Percentiles rank a stretch among this genome's conserved stretches.
phyloP scores from a whole-genome alignment of 495 filamentous ascomycete genomes.

The Aspergillus bertholletiae region DNA sequence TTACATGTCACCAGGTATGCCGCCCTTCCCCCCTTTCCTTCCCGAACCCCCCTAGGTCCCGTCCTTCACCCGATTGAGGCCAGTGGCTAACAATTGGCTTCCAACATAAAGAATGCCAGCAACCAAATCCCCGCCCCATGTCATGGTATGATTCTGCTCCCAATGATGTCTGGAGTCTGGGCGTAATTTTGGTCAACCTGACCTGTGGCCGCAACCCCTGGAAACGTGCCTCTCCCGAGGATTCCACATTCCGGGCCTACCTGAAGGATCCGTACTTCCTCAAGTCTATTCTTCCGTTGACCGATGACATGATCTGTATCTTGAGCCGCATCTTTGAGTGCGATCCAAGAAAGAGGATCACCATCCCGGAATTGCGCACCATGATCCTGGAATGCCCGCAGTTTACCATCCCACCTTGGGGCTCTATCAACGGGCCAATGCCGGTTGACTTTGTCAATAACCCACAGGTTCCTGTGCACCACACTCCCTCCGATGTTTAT shows the following conservation, averaged over 20 bases:
- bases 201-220: conserved; percentile 98
- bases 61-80: neutral
- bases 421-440: conserved; percentile 22
- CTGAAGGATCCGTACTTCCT: conserved; percentile 83
- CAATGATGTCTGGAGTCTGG: conserved; percentile 97
- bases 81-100: conserved; percentile 4
- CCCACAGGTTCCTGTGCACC: conserved; percentile 28
- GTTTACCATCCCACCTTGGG: conserved; percentile 59
- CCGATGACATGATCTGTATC: conserved; percentile 84
- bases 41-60: no score
- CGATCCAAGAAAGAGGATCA: conserved; percentile 81
- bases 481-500: conserved; percentile 28
- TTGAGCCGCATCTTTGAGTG: conserved; percentile 85
- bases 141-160: conserved; percentile 85
- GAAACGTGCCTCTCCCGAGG: conserved; percentile 90
- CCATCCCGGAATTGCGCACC: conserved; percentile 74
- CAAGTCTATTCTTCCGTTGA: conserved; percentile 87
- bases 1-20: conserved; percentile 97
- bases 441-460: conserved; percentile 24
- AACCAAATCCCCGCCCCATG: conserved; percentile 71
- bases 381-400: conserved; percentile 71
- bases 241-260: conserved; percentile 94
- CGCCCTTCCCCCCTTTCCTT: neutral
- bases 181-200: conserved; percentile 95
- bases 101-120: conserved; percentile 82